A percentile compares a stretch with the other conserved stretches of the same genome.
phyloP scores from a whole-genome alignment of 179 eudicot genomes.

The Drosera spatulata region DNA sequence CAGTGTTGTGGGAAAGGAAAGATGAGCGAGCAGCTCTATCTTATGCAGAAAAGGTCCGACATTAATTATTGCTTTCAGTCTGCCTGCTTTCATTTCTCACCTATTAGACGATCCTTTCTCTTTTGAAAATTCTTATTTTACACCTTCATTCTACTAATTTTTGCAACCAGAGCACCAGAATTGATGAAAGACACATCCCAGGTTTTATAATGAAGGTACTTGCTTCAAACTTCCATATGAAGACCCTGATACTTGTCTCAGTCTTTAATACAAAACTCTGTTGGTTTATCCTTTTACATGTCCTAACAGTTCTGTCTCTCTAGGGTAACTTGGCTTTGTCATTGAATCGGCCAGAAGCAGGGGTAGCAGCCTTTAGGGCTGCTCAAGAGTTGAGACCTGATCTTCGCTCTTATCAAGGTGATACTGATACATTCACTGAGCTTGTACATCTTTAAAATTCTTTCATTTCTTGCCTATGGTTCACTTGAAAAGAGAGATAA shows the following conservation, averaged over 20 bases:
- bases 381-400: slow-evolving; percentile 91
- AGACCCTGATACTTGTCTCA: not conserved
- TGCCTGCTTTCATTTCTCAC: not conserved
- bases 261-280: slow-evolving; percentile 3
- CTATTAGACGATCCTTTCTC: not conserved
- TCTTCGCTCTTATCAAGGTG: slow-evolving; percentile 97
- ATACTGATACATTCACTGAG: not conserved
- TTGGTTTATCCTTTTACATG: not conserved
- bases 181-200: slow-evolving; percentile 89
- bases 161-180: slow-evolving; percentile 68
- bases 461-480: no score
- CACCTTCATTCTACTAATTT: slow-evolving; percentile 1
- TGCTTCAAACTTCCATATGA: not conserved
- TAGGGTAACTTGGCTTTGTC: slow-evolving; percentile 86
- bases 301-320: slow-evolving; percentile 7
- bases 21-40: slow-evolving; percentile 87
- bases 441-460: no score
- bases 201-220: slow-evolving; percentile 87
- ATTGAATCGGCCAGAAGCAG: slow-evolving; percentile 90
- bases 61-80: slow-evolving; percentile 5
- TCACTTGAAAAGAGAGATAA: no score
- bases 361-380: slow-evolving; percentile 67
- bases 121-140: not conserved
- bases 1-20: slow-evolving; percentile 88
- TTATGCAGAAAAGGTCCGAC: slow-evolving; percentile 72